Conservation (phyloP, 805 yeast genomes). For the Grigorovia humatica region DNA sequence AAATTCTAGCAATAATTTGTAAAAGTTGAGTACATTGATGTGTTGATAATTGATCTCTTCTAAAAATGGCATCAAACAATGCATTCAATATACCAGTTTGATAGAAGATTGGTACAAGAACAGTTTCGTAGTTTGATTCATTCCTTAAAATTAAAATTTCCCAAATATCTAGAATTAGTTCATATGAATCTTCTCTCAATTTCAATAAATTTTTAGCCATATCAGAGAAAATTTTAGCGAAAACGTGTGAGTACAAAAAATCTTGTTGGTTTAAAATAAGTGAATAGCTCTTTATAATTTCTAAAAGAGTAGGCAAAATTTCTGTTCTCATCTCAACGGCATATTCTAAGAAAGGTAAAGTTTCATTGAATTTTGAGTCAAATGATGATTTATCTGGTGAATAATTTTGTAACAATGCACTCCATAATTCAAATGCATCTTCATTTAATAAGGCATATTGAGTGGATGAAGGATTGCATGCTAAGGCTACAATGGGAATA, state of each 20-base stretch:
- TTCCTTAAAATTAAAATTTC: conserved; percentile 21
- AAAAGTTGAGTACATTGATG: conserved; percentile 29
- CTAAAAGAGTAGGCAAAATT: conserved; percentile 51
- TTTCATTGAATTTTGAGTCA: conserved; percentile 32
- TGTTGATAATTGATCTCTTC: conserved; percentile 23
- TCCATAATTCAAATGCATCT: conserved; percentile 83
- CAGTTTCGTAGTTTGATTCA: conserved; percentile 17
- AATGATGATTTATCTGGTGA: conserved; percentile 31
- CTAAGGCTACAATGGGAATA: conserved; percentile 50
- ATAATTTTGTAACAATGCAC: conserved; percentile 51
- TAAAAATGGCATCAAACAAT: conserved; percentile 22
- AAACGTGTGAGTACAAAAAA: conserved; percentile 21
- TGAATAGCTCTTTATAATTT: conserved; percentile 53
- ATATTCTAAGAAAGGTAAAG: conserved; percentile 43
- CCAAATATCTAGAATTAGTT: conserved; percentile 34
- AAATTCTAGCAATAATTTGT: conserved; percentile 29
- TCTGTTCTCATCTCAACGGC: conserved; percentile 67
- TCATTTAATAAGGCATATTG: conserved; percentile 54
- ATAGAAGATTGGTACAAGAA: conserved; percentile 18
- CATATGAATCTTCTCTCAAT: conserved; percentile 64
- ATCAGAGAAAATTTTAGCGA: conserved; percentile 33
- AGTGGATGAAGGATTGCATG: conserved; percentile 53
- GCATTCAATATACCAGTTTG: conserved; percentile 19
- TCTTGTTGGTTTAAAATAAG: conserved; percentile 36
- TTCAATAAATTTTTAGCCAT: conserved; percentile 44